Evolutionary conservation across 106 monocot genomes (phyloP).

Genomic region (Phalaenopsis equestris): DNA sequence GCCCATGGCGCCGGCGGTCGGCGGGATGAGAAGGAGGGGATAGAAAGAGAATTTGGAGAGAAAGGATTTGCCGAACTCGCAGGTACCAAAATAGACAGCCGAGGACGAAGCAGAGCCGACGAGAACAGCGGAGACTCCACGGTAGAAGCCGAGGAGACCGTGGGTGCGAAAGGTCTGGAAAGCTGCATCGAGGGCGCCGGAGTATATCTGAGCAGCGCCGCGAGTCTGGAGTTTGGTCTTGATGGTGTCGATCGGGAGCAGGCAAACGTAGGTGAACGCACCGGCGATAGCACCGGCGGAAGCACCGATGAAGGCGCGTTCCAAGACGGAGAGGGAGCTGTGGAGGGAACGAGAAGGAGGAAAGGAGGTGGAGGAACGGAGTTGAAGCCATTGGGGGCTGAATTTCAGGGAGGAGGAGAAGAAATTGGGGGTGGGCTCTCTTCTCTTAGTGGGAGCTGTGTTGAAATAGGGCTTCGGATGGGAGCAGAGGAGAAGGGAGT

Average conservation of each 20-base stretch:
- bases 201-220: constrained; percentile 53
- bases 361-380: neutral
- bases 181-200: constrained; percentile 48
- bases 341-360: constrained; percentile 24
- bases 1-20: constrained; percentile 63
- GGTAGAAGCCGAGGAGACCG: constrained; percentile 81
- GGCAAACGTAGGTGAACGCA: constrained; percentile 91
- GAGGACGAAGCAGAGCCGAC: constrained; percentile 83
- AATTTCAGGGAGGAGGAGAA: neutral
- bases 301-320: constrained; percentile 17
- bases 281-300: constrained; percentile 77
- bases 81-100: constrained; percentile 93
- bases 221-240: constrained; percentile 87
- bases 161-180: constrained; percentile 57
- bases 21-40: constrained; percentile 44
- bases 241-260: constrained; percentile 89
- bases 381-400: neutral
- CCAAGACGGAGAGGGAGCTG: constrained; percentile 16
- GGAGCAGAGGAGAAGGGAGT: constrained; percentile 29
- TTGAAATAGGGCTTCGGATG: neutral
- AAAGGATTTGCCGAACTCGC: constrained; percentile 73
- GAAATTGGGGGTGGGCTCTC: neutral
- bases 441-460: constrained; percentile 7
- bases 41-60: constrained; percentile 28
- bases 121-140: constrained; percentile 89